Evolutionary conservation across 768 basidiomycete species (phyloP), one percentile per base, ranked within the genome.

Genomic region (Tephrocybe sp.): DNA sequence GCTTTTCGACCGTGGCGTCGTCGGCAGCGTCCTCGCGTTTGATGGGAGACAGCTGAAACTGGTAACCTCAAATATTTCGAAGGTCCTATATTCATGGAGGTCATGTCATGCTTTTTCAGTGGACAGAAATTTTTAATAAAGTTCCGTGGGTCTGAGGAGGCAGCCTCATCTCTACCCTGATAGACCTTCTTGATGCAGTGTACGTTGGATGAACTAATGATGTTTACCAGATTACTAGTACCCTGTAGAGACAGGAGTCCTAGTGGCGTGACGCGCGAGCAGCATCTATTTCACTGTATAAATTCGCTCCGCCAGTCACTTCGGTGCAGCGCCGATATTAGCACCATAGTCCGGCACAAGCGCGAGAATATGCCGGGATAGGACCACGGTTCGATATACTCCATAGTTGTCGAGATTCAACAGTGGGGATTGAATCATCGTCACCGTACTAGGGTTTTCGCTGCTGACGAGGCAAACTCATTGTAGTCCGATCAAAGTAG

Each of bases 351-450:
- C 9, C 49, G 41, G 40, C 21, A 31, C 47, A 44, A 49, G 13
- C 37, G 27, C 2, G 46, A 42, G n/a, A 32, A 35, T 9, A 38
- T 38, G 13, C 28, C 28, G 7, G 28, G 28, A 25, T 40, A 27
- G 28, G 16, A 8, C 42, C 48, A 7, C 48, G 43, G 19, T 54
- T 54, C 26, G 35, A 47, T 26, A 49, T 50, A 19, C 16, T 47
- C 19, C 48, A 54, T n/a, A 54, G 39, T n/a, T 50, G 53, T 7
- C 48, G 48, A n/a, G 46, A 46, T 22, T 54, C n/a, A 37, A 21
- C 28, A 30, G 28, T 30, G 28, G 28, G 28, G 28, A 30, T 30
- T 30, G 28, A 30, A 30, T 30, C 28, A 30, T 30, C 28, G 28
- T 30, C 28, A 30, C 12, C 28, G 28, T 30, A 30, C 7, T 30